Base-by-base conservation (phyloP, 495 filamentous ascomycete species). In the Trichoderma asperelloides region DNA sequence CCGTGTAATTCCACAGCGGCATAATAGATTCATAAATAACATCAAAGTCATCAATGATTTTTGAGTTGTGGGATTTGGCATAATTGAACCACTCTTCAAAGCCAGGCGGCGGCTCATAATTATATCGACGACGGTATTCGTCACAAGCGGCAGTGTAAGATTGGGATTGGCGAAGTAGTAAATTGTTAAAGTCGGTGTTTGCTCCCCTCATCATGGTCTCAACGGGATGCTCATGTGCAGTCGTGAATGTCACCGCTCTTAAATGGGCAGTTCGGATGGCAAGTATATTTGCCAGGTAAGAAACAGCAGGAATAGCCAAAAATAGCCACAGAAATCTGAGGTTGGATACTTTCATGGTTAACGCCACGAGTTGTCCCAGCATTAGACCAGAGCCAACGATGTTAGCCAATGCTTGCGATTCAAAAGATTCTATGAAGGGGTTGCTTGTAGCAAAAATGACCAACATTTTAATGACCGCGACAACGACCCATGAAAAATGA, bases 41-140 rank as follows among this genome's bases (percentile, higher is more conserved):
- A 74, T 91, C 88, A 68, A 88, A 93, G 62, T 92, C 89, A 69
- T 93, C 90, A 70, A 91, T 86, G 13, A 91, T 75, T 2, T 84
- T 78, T 0, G 89, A 87, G 3, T 80, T 75, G 67, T 83, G 82
- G 16, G 70, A 77, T 13, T 75, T 81, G 3, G 89, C 88, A 71
- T 85, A 91, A 41, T 85, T 74, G 69, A 85, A 89, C 89, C 89
- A 92, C 65, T 79, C 71, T 64, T 86, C 79, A 66, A 88, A 88
- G 30, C 84, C 78, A 0, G 82, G 77, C 67, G 87, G 87, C 23
- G 86, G 87, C 3, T 77, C 74, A 16, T 80, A 72, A 1, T 74
- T 69, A 67, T 88, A 85, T 21, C 85, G 78, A 6, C 81, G 78
- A 39, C 70, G 71, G 70, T 89, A 89, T 70, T 87, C 82, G 72